Conservation (phyloP, 129 eudicot species). For the Pulicaria dysenterica region DNA sequence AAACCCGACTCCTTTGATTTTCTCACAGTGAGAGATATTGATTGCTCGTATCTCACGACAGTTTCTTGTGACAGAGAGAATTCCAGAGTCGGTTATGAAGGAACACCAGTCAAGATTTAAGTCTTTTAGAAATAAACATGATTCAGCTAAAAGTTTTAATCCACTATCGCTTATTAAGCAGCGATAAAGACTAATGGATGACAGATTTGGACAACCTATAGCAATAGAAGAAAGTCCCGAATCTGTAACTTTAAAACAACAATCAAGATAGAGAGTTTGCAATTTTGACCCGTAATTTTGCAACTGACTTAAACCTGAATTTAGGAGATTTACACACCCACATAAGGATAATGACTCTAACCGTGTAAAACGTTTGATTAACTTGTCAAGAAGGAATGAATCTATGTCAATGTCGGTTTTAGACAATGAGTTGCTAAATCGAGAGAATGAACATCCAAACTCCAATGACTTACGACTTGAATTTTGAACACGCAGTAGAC, state of each 20-base stretch:
- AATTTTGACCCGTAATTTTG: conserved; percentile 49
- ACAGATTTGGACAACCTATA: conserved; percentile 56
- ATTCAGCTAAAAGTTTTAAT: conserved; percentile 53
- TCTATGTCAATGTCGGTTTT: conserved; percentile 33
- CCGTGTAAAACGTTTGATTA: conserved; percentile 57
- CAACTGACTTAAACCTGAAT: conserved; percentile 52
- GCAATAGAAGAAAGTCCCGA: conserved; percentile 56
- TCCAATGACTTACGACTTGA: conserved; percentile 62
- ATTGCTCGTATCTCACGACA: conserved; percentile 59
- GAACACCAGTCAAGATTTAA: conserved; percentile 72
- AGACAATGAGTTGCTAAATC: conserved; percentile 32
- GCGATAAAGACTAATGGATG: conserved; percentile 65
- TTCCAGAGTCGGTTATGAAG: conserved; percentile 56
- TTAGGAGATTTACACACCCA: conserved; percentile 73
- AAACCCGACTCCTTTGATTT: conserved; percentile 68
- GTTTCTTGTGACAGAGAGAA: conserved; percentile 44
- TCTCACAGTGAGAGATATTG: conserved; percentile 52
- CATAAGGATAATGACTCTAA: conserved; percentile 59
- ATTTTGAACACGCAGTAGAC: conserved; percentile 72
- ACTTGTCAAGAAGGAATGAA: conserved; percentile 45
- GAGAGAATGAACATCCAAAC: conserved; percentile 59
- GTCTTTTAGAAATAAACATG: conserved; percentile 55
- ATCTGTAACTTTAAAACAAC: conserved; percentile 75
- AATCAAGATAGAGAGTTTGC: conserved; percentile 57
- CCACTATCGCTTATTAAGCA: conserved; percentile 66